Base-by-base conservation (phyloP, 106 monocot genomes). In the Dendrobium nobile region DNA sequence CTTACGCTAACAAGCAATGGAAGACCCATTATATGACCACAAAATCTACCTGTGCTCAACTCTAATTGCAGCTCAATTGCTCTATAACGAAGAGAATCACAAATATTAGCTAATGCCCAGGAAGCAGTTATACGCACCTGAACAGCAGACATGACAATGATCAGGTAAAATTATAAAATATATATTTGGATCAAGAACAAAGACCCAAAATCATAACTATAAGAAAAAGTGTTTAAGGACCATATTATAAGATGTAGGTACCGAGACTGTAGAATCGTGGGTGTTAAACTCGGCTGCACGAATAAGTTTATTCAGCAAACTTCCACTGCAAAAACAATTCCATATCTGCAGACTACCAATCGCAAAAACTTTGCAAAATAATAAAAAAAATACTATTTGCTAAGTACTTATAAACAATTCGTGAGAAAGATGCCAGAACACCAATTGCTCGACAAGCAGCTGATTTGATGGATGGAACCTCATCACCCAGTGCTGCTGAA, bases 51-150 rank as follows among this genome's bases (percentile, higher is more conserved):
- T 82, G 80, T 65, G 67, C 42, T 79, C 6, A 33, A 64, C 9
- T 87, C 84, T 59, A 54, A 45, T 33, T 78, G 82, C 51, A 81
- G 56, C 64, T 89, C 89, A 27, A 80, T 85, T 84, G 84, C 84
- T 79, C 73, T 85, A 72, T 84, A 79, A 58, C 93, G 91, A 90
- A 99, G 88, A 83, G 93, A 92, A 84, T 95, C 93, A 85, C 99
- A 99, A 79, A 99, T 91, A 81, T 99, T 99, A 87, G 99, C 99
- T 78, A 99, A 84, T 70, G 99, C 91, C 99, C 99, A 99, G 20
- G 95, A 93, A 15, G 99, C 88, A 59, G 99, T 89, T 80, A 99
- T 85, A 15, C 95, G 85, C 8, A 95, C 95, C 99, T 99, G 80
- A 80, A 81, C 54, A 54, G 15, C 37, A 37, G 11, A 37, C 11